These are phyloP conservation scores for Ustilago trichophora DNA, from an alignment of 1,284 basidiomycete species.

Conservation along the genomic window DNA sequence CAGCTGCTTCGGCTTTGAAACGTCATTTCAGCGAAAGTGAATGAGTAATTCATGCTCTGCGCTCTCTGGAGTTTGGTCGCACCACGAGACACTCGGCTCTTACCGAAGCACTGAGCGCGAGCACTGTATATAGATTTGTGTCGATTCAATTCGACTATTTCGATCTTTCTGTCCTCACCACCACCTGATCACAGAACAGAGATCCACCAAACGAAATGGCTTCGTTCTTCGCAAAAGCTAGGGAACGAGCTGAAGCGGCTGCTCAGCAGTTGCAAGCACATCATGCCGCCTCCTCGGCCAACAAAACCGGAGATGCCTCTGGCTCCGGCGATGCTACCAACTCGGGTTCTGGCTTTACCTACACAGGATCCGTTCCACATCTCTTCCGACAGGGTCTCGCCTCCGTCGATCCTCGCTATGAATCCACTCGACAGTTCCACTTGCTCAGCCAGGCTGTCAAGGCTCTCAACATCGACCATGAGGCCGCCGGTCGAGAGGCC, in stretches of 20 bases:
- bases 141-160: too few relatives aligned
- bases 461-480: slow-evolving; percentile 55
- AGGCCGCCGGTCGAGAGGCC: slow-evolving; percentile 50
- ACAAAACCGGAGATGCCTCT: slow-evolving; percentile 7
- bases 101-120: too few relatives aligned
- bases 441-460: slow-evolving; percentile 55
- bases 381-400: slow-evolving; percentile 54
- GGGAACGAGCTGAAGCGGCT: slow-evolving; percentile 58
- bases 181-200: slow-evolving; percentile 1
- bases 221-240: slow-evolving; percentile 55
- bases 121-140: too few relatives aligned
- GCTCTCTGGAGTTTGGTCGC: too few relatives aligned
- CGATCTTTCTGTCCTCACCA: not conserved
- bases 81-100: too few relatives aligned
- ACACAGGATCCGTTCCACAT: slow-evolving; percentile 55
- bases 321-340: slow-evolving; percentile 4
- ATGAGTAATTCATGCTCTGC: not conserved
- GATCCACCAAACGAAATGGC: slow-evolving; percentile 29
- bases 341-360: slow-evolving; percentile 38
- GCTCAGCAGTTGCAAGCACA: slow-evolving; percentile 53
- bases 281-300: slow-evolving; percentile 22
- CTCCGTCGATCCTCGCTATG: slow-evolving; percentile 57
- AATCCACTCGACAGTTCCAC: slow-evolving; percentile 53
- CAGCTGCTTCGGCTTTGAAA: not conserved
- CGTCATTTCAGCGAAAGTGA: too few relatives aligned